These are phyloP conservation scores for Rhynchospora breviuscula DNA, from an alignment of 176 grass and related monocot species.

Conservation along the genomic window DNA sequence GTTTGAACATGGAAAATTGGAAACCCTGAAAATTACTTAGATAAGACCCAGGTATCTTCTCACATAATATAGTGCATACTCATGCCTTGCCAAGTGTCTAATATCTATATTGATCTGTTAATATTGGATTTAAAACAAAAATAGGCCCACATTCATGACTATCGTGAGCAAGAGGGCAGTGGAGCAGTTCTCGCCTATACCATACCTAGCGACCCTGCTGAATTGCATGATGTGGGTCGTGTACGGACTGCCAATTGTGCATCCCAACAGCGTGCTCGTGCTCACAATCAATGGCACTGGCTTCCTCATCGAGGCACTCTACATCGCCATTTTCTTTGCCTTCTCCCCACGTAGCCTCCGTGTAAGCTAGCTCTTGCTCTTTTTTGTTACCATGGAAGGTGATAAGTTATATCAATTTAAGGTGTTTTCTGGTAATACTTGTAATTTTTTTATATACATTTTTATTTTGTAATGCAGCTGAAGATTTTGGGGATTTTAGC, in stretches of 20 bases:
- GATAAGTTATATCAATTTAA: constrained; percentile 20
- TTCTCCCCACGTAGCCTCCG: constrained; percentile 35
- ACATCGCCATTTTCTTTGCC: constrained; percentile 58
- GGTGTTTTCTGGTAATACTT: background rate
- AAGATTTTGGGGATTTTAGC: constrained; percentile 32
- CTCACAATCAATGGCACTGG: constrained; percentile 79
- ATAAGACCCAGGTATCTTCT: background rate
- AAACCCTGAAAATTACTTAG: background rate
- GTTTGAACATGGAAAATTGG: background rate
- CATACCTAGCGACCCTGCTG: constrained; percentile 83
- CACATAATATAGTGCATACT: background rate
- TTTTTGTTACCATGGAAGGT: background rate
- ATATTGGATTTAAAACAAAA: background rate
- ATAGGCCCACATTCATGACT: constrained; percentile 51
- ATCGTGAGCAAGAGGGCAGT: constrained; percentile 52
- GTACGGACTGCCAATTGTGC: constrained; percentile 72
- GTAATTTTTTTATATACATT: background rate
- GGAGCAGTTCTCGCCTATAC: constrained; percentile 62
- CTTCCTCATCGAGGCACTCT: constrained; percentile 45
- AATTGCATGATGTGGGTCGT: constrained; percentile 86
- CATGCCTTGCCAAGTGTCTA: background rate
- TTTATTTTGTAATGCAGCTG: constrained; percentile 29
- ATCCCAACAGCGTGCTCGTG: constrained; percentile 74
- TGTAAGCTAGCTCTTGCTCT: constrained; percentile 16
- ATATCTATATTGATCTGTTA: background rate